Conservation (phyloP, 176 grass and related monocot species). For the Calamus simplicifolius region DNA sequence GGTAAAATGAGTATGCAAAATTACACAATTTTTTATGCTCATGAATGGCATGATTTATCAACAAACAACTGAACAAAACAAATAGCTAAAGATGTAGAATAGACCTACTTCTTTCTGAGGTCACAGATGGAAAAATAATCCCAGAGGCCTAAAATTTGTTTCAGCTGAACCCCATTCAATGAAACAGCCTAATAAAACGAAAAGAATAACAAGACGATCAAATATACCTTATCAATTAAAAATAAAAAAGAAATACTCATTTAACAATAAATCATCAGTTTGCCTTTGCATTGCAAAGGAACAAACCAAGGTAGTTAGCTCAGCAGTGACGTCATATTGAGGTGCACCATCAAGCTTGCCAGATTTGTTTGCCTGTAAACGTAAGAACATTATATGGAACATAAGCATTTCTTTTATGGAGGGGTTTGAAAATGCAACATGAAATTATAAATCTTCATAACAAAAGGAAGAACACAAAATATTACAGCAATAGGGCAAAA, state of each 20-base stretch:
- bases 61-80: not conserved
- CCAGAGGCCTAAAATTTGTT: slow-evolving; percentile 66
- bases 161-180: slow-evolving; percentile 66
- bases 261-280: slow-evolving; percentile 10
- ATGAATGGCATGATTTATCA: not conserved
- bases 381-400: slow-evolving; percentile 9
- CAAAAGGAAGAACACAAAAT: slow-evolving; percentile 18
- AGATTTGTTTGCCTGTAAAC: slow-evolving; percentile 60
- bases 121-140: slow-evolving; percentile 83
- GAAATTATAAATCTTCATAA: slow-evolving; percentile 10
- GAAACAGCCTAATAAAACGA: slow-evolving; percentile 49
- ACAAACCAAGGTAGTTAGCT: slow-evolving; percentile 82
- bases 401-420: slow-evolving; percentile 1
- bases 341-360: slow-evolving; percentile 73
- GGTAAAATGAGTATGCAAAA: no score
- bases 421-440: not conserved
- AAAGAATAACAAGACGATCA: slow-evolving; percentile 23
- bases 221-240: slow-evolving; percentile 4
- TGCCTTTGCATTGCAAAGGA: slow-evolving; percentile 19
- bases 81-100: slow-evolving; percentile 9
- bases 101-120: slow-evolving; percentile 67
- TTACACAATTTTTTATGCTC: no score
- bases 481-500: slow-evolving; percentile 7
- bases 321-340: slow-evolving; percentile 71
- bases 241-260: slow-evolving; percentile 1